phyloP scores from a whole-genome alignment of 345 rosid species.

The Salix udensis region DNA sequence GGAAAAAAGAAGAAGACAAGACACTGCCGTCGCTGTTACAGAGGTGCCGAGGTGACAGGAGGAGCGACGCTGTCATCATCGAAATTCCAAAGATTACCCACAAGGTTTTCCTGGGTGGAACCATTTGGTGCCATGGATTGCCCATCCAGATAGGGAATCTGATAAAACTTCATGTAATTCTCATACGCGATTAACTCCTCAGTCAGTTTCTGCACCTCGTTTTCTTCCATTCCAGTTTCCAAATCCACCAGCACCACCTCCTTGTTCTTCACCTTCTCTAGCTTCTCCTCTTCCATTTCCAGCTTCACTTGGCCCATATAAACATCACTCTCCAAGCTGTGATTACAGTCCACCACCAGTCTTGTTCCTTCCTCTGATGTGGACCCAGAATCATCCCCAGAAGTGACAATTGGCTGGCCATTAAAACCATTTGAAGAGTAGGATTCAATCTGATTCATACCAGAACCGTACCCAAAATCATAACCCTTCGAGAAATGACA shows the following conservation, averaged over 20 bases:
- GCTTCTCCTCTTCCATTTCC: conserved; percentile 2
- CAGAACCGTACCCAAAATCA: conserved; percentile 30
- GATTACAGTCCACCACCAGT: not conserved
- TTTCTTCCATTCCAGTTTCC: conserved; percentile 27
- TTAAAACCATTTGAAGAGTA: not conserved
- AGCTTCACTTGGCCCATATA: conserved; percentile 1
- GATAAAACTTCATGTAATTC: conserved; percentile 67
- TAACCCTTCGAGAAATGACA: not conserved
- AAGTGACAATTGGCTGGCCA: conserved; percentile 17
- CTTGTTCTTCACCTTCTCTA: conserved; percentile 19
- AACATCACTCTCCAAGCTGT: not conserved
- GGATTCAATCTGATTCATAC: conserved; percentile 30
- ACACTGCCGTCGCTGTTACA: not conserved
- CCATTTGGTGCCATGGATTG: conserved; percentile 36
- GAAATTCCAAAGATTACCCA: conserved; percentile 62
- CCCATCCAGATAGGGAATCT: conserved; percentile 70
- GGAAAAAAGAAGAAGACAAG: not conserved
- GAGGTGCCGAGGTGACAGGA: conserved; percentile 15
- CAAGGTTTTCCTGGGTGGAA: conserved; percentile 41
- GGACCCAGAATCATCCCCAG: conserved; percentile 33
- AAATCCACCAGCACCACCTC: conserved; percentile 10
- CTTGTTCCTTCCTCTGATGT: conserved; percentile 14
- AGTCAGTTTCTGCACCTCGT: conserved; percentile 48
- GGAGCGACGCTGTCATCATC: conserved; percentile 29
- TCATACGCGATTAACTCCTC: conserved; percentile 77